Base-by-base conservation (phyloP, 2,329 filamentous ascomycete species). In the Alternaria tenuissima region DNA sequence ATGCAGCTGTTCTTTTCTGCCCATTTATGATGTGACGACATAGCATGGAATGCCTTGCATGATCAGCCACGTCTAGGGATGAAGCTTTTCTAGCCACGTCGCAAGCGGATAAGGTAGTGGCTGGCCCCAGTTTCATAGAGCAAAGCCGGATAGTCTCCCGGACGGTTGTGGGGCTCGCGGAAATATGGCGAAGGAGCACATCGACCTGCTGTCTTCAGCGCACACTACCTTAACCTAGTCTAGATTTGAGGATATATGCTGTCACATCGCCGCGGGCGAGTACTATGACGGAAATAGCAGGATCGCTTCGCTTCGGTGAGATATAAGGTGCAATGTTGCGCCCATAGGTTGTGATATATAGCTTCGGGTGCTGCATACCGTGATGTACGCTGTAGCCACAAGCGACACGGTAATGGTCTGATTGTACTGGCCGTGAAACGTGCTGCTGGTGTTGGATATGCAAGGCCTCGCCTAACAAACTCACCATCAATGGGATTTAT, bases 11-110 rank as follows among this genome's bases (percentile, higher is more conserved):
- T 39, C 12, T 26, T 6, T 32, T 42, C 11, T 20, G 24, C 57
- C 32, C 22, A 3, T 41, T 18, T 48, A n/a, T 28, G 52, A 55
- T 46, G 32, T 34, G 32, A 52, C 46, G 44, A 28, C 57, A 43
- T 49, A 30, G 41, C 36, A 53, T 39, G 24, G 42, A 26, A 32
- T 51, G 52, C n/a, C 38, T 55, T 49, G 47, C 49, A 51, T 30
- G 20, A 57, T 61, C 57, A 63, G 57, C 57, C 63, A 65, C 57
- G 36, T 26, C 51, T 41, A 32, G 43, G 39, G 38, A 49, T 49
- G 57, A 55, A 59, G 59, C 59, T 54, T 62, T 49, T 30, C 57
- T 57, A 65, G 55, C 59, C 52, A 61, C 55, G 57, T 57, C 44
- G 52, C 53, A 56, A 55, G 34, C 41, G 53, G 54, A 42, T 42